A percentile compares a stretch with the other conserved stretches of the same genome.
phyloP scores from a whole-genome alignment of 768 basidiomycete genomes.

The Boletus subcaerulescens region DNA sequence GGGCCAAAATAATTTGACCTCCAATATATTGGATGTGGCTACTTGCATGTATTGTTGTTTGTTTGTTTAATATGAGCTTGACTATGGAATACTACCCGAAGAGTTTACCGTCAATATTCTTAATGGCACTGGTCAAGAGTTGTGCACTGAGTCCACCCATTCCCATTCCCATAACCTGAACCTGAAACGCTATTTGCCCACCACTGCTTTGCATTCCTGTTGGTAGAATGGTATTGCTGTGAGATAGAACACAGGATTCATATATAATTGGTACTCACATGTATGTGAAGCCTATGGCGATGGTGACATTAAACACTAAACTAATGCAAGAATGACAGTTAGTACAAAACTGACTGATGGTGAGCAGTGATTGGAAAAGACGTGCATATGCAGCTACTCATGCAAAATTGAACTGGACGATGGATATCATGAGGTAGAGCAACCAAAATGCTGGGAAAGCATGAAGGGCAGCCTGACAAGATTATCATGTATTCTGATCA shows the following conservation, averaged over 20 bases:
- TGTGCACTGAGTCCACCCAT: constrained; percentile 84
- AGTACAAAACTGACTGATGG: constrained; percentile 73
- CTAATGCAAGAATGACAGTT: constrained; percentile 88
- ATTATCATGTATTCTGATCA: constrained; percentile 15
- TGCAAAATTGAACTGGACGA: constrained; percentile 87
- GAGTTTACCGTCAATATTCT: constrained; percentile 74
- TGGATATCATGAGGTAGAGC: constrained; percentile 80
- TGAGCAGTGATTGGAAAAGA: constrained; percentile 9
- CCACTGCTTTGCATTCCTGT: constrained; percentile 88
- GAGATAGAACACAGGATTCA: constrained; percentile 4
- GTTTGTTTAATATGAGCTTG: constrained; percentile 5
- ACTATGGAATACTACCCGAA: constrained; percentile 45
- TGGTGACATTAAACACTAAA: constrained; percentile 96
- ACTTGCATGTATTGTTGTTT: constrained; percentile 12
- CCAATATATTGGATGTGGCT: neutral
- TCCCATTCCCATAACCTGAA: constrained; percentile 63
- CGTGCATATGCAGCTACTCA: constrained; percentile 39
- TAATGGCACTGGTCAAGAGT: constrained; percentile 76
- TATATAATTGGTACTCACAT: constrained; percentile 51
- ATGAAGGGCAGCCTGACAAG: constrained; percentile 76
- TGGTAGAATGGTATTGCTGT: constrained; percentile 40
- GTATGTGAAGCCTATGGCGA: constrained; percentile 95
- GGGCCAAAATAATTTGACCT: too few relatives aligned
- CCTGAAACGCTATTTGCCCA: constrained; percentile 80
- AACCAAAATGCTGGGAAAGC: constrained; percentile 89